phyloP scores from a whole-genome alignment of 2,329 filamentous ascomycete genomes.

The Aureobasidium sp. region DNA sequence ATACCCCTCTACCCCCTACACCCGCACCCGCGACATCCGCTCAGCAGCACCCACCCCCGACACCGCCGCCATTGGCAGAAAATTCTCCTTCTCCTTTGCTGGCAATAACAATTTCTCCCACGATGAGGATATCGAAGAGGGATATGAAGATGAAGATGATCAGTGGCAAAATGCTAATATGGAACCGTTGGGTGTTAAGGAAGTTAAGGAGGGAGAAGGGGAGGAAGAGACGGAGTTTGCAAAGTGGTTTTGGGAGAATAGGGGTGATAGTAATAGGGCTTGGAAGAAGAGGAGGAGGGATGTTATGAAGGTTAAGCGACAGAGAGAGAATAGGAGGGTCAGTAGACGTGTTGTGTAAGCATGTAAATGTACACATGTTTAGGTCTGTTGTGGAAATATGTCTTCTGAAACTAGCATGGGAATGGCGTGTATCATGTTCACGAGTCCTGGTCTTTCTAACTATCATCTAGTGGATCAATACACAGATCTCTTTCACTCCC shows the following conservation, averaged over 20 bases:
- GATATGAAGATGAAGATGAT: slow-evolving; percentile 17
- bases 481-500: too few species aligned
- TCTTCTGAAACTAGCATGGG: too few species aligned
- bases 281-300: slow-evolving; percentile 51
- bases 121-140: slow-evolving; percentile 38
- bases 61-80: slow-evolving; percentile 66
- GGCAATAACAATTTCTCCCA: slow-evolving; percentile 15
- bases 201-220: slow-evolving; percentile 13
- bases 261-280: slow-evolving; percentile 39
- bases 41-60: slow-evolving; percentile 94
- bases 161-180: background rate
- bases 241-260: slow-evolving; percentile 52
- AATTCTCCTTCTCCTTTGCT: slow-evolving; percentile 46
- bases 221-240: slow-evolving; percentile 48
- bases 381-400: too few species aligned
- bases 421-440: too few species aligned
- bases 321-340: slow-evolving; percentile 50
- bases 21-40: slow-evolving; percentile 61
- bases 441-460: too few species aligned
- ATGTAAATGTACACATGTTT: too few species aligned
- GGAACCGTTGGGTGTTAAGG: slow-evolving; percentile 4
- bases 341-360: slow-evolving; percentile 22
- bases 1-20: slow-evolving; percentile 71
- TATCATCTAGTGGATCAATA: too few species aligned
- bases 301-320: slow-evolving; percentile 50